Evolutionary conservation across 2,329 filamentous ascomycete genomes (phyloP).

Genomic region (Botrytis medusae): DNA sequence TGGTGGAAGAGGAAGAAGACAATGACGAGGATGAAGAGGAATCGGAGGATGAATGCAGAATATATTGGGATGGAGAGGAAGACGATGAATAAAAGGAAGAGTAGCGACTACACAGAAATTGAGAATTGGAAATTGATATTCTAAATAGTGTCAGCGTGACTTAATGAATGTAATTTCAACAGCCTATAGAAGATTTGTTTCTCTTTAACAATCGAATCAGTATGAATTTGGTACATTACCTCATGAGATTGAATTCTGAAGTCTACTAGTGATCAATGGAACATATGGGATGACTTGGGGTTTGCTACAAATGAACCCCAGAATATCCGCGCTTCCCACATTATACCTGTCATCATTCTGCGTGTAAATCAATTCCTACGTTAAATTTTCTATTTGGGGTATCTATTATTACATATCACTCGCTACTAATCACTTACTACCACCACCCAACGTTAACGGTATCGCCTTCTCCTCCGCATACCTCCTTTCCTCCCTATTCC

Average conservation of each 20-base stretch:
- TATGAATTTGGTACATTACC: neutral
- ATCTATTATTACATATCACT: neutral
- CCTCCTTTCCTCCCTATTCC: neutral
- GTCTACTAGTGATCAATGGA: neutral
- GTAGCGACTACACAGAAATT: neutral
- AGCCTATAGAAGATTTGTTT: neutral
- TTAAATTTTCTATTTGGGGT: neutral
- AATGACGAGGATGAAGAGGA: neutral
- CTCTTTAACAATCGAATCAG: neutral
- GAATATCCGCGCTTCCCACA: neutral
- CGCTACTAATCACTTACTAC: neutral
- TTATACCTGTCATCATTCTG: neutral
- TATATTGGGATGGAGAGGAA: neutral
- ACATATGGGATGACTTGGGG: neutral
- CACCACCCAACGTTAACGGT: neutral
- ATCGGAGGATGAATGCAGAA: neutral
- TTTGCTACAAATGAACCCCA: neutral
- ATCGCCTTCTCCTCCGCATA: conserved; percentile 1
- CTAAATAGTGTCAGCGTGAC: neutral
- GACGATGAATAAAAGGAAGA: neutral
- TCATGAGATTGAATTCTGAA: neutral
- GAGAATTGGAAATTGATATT: neutral
- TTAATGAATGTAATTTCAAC: neutral
- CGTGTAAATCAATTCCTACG: neutral
- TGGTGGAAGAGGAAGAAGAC: neutral